Conservation (phyloP, 1,284 basidiomycete genomes). For the Ustilago hordei region DNA sequence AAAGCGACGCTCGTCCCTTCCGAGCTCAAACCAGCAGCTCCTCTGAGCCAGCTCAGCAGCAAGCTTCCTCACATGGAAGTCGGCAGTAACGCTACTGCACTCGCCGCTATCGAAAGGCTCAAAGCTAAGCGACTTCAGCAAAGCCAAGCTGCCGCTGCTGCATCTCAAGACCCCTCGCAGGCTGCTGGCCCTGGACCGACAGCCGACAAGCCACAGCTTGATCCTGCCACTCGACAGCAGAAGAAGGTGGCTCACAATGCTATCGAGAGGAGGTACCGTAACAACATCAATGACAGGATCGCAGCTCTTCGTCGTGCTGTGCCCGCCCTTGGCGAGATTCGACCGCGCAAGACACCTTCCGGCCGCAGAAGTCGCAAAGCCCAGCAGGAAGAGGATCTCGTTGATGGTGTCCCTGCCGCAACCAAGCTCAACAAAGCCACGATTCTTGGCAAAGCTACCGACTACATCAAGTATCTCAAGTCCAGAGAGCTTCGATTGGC, state of each 20-base stretch:
- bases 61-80: constrained; percentile 61
- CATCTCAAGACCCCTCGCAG: constrained; percentile 5
- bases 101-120: constrained; percentile 53
- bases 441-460: constrained; percentile 67
- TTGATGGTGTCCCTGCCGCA: constrained; percentile 67
- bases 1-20: constrained; percentile 15
- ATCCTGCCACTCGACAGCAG: constrained; percentile 44
- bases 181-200: background rate
- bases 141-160: constrained; percentile 41
- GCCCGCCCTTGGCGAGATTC: constrained; percentile 76
- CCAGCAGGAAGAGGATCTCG: constrained; percentile 59
- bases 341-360: constrained; percentile 55
- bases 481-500: constrained; percentile 59
- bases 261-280: constrained; percentile 67
- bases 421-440: constrained; percentile 69
- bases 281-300: constrained; percentile 69
- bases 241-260: constrained; percentile 68
- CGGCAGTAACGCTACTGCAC: constrained; percentile 58
- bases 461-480: constrained; percentile 68
- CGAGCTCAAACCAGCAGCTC: constrained; percentile 18
- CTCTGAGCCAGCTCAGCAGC: constrained; percentile 31
- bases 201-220: constrained; percentile 31
- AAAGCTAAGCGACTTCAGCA: constrained; percentile 51
- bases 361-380: constrained; percentile 57
- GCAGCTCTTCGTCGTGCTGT: constrained; percentile 77